Conservation (phyloP, 495 filamentous ascomycete species). For the Talaromyces trachyspermus region DNA sequence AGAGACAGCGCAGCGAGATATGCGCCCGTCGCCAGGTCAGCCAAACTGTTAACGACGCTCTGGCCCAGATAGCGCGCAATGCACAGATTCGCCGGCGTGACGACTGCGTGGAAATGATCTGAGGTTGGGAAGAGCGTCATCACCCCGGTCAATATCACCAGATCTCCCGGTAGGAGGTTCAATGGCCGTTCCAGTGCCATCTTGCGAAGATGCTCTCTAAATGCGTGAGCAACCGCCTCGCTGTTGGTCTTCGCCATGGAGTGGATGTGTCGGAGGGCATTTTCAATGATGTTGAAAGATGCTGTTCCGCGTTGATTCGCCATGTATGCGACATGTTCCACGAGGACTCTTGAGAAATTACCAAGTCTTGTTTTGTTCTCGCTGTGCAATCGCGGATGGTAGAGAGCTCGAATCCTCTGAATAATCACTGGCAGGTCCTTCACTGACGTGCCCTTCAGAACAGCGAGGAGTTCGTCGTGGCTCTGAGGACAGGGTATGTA, state of each 20-base stretch:
- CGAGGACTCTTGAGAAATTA: slow-evolving; percentile 64
- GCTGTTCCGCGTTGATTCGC: slow-evolving; percentile 42
- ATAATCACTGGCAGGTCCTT: slow-evolving; percentile 70
- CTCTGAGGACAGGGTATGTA: slow-evolving; percentile 77
- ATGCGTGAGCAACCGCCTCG: slow-evolving; percentile 65
- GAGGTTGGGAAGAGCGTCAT: slow-evolving; percentile 85
- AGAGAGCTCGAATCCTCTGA: slow-evolving; percentile 77
- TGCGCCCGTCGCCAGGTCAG: slow-evolving; percentile 64
- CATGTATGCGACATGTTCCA: slow-evolving; percentile 70
- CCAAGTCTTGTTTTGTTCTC: slow-evolving; percentile 79
- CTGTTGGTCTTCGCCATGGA: slow-evolving; percentile 80
- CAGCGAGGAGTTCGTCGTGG: slow-evolving; percentile 63
- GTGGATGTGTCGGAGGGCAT: slow-evolving; percentile 70
- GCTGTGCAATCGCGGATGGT: slow-evolving; percentile 77
- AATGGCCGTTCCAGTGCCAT: slow-evolving; percentile 54
- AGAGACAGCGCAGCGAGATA: slow-evolving; percentile 69
- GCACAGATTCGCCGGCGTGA: slow-evolving; percentile 77
- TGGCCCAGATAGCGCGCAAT: slow-evolving; percentile 80
- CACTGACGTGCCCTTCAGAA: slow-evolving; percentile 49
- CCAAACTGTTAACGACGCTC: slow-evolving; percentile 52
- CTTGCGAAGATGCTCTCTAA: slow-evolving; percentile 62
- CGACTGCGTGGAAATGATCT: slow-evolving; percentile 91
- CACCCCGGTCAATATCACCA: slow-evolving; percentile 75
- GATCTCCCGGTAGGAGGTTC: slow-evolving; percentile 61
- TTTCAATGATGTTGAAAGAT: slow-evolving; percentile 56